A percentile compares a stretch with the other conserved stretches of the same genome.
Evolutionary conservation across 805 yeast genomes (phyloP).

Genomic region (Barnettozyma wickerhamii): DNA sequence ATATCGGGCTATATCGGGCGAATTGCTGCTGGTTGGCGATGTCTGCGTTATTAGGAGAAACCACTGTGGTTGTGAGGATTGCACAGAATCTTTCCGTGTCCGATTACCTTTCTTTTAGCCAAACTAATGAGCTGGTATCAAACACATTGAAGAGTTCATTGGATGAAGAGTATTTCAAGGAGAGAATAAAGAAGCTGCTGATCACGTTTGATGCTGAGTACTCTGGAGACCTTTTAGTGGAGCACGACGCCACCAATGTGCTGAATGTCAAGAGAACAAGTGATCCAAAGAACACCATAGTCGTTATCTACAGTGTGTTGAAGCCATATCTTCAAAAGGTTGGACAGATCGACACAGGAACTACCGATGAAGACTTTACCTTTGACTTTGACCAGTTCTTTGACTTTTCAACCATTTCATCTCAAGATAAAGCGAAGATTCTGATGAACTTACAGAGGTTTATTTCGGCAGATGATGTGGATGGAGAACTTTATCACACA

Average conservation of each 20-base stretch:
- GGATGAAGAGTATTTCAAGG: constrained; percentile 15
- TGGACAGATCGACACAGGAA: constrained; percentile 1
- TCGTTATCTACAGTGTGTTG: constrained; percentile 7
- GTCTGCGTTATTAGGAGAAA: constrained; percentile 1
- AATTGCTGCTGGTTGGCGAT: neutral
- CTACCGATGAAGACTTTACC: neutral
- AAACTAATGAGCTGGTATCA: constrained; percentile 5
- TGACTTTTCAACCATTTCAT: constrained; percentile 11
- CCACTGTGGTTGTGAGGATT: constrained; percentile 5
- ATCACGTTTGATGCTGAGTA: constrained; percentile 15
- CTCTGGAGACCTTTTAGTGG: constrained; percentile 16
- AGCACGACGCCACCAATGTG: constrained; percentile 12
- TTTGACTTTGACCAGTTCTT: constrained; percentile 18
- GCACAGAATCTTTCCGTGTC: constrained; percentile 13
- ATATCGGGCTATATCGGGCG: too few species aligned
- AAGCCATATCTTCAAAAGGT: constrained; percentile 13
- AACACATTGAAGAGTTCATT: constrained; percentile 5
- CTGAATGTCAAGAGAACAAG: constrained; percentile 17
- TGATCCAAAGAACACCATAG: constrained; percentile 19
- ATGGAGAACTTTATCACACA: constrained; percentile 8
- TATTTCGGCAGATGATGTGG: constrained; percentile 21
- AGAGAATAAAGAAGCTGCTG: constrained; percentile 10
- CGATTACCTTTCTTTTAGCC: constrained; percentile 19
- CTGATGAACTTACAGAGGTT: constrained; percentile 17
- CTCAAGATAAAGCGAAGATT: constrained; percentile 23